Base-by-base conservation (phyloP, 1,284 basidiomycete species). In the Cystobasidium sp. region DNA sequence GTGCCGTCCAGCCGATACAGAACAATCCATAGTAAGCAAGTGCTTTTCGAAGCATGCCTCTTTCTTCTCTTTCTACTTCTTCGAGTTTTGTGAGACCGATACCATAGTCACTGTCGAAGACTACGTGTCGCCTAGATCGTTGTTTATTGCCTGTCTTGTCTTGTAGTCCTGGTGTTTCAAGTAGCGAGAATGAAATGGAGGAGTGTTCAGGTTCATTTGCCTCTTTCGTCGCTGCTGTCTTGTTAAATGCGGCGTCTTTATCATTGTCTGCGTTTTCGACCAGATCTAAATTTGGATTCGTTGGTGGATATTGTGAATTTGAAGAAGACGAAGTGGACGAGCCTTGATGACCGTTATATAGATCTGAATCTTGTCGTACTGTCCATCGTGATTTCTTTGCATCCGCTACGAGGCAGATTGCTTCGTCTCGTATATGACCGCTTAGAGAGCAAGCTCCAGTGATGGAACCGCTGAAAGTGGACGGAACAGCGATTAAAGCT, bases 331-430 rank as follows among this genome's bases (percentile, higher is more conserved):
- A 46, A 1, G 53, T 2, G 1, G 9, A 18, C 44, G 43, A 47
- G n/a, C 51, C 31, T 5, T 31, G 31, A 31, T 31, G 1, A 12
- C 18, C 18, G 20, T 22, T 47, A 53, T 20, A 20, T 7, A n/a
- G 37, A 24, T 66, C 64, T 22, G 14, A 22, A 10, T 66, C 49
- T 53, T 66, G 64, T 16, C 51, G 47, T 4, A 66, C 64, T 43
- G 64, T 66, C 64, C 64, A 66, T 24, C 64, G 22, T 14, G 64
- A 66, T 16, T 66, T 66, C n/a, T 43, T 53, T 5, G 64, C 64
- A 66, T 66, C 64, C 18, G 64, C 64, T 2, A 66, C 64, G 6
- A 66, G 64, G 22, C 64, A 66, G 12, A 55, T 20, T 39, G 64
- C 64, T 53, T 66, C 64, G 20, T 66, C 49, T 14, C 64, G 47